Conservation (phyloP, 1,284 basidiomycete genomes). For the Tilletia caries region DNA sequence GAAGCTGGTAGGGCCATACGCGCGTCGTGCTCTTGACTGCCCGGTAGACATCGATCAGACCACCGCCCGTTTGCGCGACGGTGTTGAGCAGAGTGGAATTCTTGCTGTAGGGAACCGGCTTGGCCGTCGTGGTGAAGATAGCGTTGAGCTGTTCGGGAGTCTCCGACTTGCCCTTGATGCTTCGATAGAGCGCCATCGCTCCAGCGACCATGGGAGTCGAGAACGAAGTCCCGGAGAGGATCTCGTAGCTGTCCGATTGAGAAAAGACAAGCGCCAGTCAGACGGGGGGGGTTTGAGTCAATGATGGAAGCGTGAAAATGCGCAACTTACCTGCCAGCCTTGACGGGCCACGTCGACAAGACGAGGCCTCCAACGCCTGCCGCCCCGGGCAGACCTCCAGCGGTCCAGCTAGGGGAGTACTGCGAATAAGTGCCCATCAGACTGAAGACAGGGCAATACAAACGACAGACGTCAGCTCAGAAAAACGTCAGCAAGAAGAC, state of each 20-base stretch:
- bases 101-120: slow-evolving; percentile 58
- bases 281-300: too few relatives aligned
- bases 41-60: slow-evolving; percentile 65
- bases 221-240: slow-evolving; percentile 57
- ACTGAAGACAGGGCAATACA: not conserved
- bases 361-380: slow-evolving; percentile 63
- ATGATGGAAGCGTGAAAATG: too few relatives aligned
- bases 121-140: slow-evolving; percentile 65
- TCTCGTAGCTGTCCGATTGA: slow-evolving; percentile 54
- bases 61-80: slow-evolving; percentile 67
- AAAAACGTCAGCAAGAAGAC: not conserved
- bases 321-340: slow-evolving; percentile 4
- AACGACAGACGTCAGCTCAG: not conserved
- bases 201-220: slow-evolving; percentile 62
- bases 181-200: slow-evolving; percentile 64
- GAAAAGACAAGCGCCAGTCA: not conserved
- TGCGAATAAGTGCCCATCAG: slow-evolving; percentile 62
- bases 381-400: slow-evolving; percentile 63
- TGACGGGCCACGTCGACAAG: slow-evolving; percentile 41
- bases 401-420: slow-evolving; percentile 65
- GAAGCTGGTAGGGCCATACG: slow-evolving; percentile 63
- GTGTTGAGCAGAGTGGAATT: slow-evolving; percentile 62
- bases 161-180: slow-evolving; percentile 58
- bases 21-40: slow-evolving; percentile 61
- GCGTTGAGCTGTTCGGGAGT: slow-evolving; percentile 53